Conservation (phyloP, 208 protist genomes). For the Leptomonas pyrrhocoris region DNA sequence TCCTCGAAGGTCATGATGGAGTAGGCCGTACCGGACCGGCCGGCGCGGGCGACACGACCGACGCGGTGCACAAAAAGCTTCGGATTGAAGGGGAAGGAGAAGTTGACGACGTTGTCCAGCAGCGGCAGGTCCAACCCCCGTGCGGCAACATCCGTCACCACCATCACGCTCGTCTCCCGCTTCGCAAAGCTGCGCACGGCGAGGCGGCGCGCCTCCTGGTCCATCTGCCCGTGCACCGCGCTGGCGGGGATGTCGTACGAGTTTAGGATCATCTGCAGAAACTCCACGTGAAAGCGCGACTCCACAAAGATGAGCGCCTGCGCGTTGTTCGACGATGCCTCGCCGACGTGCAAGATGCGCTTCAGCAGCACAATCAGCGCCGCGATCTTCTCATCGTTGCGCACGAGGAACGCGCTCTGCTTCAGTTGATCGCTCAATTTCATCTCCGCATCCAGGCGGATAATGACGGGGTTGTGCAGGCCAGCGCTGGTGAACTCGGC, state of each 20-base stretch:
- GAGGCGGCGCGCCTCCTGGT: constrained; percentile 96
- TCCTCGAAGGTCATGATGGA: constrained; percentile 97
- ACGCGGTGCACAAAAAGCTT: constrained; percentile 99
- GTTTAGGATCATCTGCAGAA: constrained; percentile 93
- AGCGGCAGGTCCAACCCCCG: constrained; percentile 99
- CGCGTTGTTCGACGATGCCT: constrained; percentile 37
- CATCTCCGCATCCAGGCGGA: constrained; percentile 97
- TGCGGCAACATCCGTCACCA: constrained; percentile 99
- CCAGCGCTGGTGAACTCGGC: constrained; percentile 98
- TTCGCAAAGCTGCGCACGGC: constrained; percentile 95
- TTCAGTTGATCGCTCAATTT: constrained; percentile 96
- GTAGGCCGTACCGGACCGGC: constrained; percentile 94
- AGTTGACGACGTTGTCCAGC: constrained; percentile 99
- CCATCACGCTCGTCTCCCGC: constrained; percentile 89
- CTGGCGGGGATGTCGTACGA: constrained; percentile 69
- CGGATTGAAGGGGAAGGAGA: constrained; percentile 97
- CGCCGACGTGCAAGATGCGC: constrained; percentile 76
- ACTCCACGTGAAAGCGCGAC: constrained; percentile 98
- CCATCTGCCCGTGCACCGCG: constrained; percentile 97
- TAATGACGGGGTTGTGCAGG: constrained; percentile 96
- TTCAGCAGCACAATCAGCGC: constrained; percentile 95
- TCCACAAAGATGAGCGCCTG: constrained; percentile 98
- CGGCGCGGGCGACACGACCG: constrained; percentile 99
- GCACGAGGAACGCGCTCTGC: constrained; percentile 93
- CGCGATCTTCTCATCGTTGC: constrained; percentile 95